Conservation (phyloP, 2,329 filamentous ascomycete species). For the Aspergillus novoparasiticus region DNA sequence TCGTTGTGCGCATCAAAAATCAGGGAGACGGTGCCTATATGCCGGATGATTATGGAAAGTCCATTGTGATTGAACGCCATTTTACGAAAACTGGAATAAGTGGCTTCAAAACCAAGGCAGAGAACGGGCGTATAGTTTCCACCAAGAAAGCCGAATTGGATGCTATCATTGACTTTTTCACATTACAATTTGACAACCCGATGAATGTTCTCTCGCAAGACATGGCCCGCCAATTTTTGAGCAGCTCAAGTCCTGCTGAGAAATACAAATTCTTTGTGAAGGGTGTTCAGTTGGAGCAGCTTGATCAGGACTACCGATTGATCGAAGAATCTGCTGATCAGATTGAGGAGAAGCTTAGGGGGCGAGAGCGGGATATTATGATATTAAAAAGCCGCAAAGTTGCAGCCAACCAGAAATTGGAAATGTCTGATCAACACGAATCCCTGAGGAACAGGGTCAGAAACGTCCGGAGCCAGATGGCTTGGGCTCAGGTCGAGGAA, state of each 20-base stretch:
- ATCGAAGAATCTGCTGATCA: conserved; percentile 77
- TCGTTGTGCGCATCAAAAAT: conserved; percentile 90
- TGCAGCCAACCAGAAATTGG: conserved; percentile 65
- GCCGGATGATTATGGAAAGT: conserved; percentile 76
- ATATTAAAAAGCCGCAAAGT: conserved; percentile 61
- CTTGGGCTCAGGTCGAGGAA: conserved; percentile 85
- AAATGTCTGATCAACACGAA: conserved; percentile 67
- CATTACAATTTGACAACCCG: conserved; percentile 92
- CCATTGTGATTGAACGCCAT: conserved; percentile 87
- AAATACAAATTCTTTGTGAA: conserved; percentile 98
- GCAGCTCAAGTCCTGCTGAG: conserved; percentile 74
- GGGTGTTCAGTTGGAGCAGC: conserved; percentile 87
- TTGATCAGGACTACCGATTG: conserved; percentile 87
- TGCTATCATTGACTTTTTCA: conserved; percentile 90
- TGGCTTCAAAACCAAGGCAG: conserved; percentile 84
- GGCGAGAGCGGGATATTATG: conserved; percentile 65
- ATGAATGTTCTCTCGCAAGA: conserved; percentile 96
- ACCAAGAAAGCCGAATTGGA: conserved; percentile 85
- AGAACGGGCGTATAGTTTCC: conserved; percentile 70
- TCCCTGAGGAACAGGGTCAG: conserved; percentile 64
- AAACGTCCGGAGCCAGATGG: conserved; percentile 66
- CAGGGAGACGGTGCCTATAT: conserved; percentile 82
- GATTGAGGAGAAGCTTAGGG: conserved; percentile 65
- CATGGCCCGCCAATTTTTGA: conserved; percentile 89
- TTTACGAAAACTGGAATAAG: conserved; percentile 76